Percentiles rank a stretch among this genome's conserved stretches.
These are phyloP conservation scores for Hanseniaspora osmophila DNA, from an alignment of 805 yeast species.

Conservation along the genomic window DNA sequence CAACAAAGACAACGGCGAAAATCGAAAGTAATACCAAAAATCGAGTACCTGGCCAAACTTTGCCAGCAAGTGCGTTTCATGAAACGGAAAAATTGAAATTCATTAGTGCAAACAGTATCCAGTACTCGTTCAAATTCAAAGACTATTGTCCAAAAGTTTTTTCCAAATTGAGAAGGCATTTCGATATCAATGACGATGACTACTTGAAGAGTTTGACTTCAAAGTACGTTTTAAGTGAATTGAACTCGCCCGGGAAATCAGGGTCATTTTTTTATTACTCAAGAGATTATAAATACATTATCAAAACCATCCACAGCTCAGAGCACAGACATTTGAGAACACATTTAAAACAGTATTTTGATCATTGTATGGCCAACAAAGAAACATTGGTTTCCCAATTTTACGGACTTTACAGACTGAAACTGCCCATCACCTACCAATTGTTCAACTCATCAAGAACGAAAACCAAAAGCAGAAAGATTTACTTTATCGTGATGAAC, in stretches of 20 bases:
- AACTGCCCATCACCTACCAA: constrained; percentile 52
- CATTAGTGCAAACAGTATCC: constrained; percentile 78
- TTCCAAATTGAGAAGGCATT: constrained; percentile 62
- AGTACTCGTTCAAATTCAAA: constrained; percentile 90
- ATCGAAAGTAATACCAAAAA: no score
- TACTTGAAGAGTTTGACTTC: constrained; percentile 85
- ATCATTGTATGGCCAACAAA: constrained; percentile 72
- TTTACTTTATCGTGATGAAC: constrained; percentile 92
- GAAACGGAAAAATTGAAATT: constrained; percentile 71
- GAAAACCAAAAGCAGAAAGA: constrained; percentile 41
- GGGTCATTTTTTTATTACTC: constrained; percentile 95
- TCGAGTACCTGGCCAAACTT: no score
- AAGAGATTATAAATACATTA: constrained; percentile 83
- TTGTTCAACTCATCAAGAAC: constrained; percentile 4
- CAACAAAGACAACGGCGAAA: no score
- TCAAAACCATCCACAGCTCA: constrained; percentile 86
- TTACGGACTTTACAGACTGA: constrained; percentile 87
- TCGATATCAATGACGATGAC: constrained; percentile 91
- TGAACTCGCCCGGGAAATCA: constrained; percentile 92
- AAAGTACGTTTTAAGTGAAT: constrained; percentile 77
- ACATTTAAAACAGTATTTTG: constrained; percentile 61
- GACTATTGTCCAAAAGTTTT: constrained; percentile 94
- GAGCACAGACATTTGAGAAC: constrained; percentile 77
- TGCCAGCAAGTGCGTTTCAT: constrained; percentile 44
- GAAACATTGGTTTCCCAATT: constrained; percentile 87